Evolutionary conservation across 208 protist species (phyloP).

Genomic region (Tetramitus jugosus): DNA sequence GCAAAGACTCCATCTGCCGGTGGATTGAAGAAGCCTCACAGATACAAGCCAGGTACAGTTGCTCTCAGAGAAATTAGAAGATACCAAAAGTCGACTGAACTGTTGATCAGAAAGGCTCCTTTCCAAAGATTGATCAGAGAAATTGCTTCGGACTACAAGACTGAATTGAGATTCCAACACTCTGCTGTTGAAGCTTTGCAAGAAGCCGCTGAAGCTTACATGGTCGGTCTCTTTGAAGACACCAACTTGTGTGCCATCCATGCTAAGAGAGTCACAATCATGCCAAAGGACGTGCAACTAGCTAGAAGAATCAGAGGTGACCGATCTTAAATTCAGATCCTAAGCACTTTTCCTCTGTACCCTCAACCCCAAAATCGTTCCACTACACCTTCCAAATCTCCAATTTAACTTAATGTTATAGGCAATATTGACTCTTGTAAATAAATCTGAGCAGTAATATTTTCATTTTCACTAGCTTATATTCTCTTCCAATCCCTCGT

Average conservation of each 20-base stretch:
- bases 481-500: too few species aligned
- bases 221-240: conserved; percentile 79
- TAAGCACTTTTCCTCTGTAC: too few species aligned
- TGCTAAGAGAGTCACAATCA: conserved; percentile 65
- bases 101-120: conserved; percentile 67
- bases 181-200: conserved; percentile 67
- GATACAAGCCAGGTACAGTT: too few species aligned
- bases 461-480: too few species aligned
- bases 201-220: conserved; percentile 76
- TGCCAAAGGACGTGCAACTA: conserved; percentile 89
- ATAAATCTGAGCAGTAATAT: too few species aligned
- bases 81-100: conserved; percentile 70
- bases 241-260: conserved; percentile 73
- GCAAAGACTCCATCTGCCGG: too few species aligned
- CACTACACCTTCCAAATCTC: too few species aligned
- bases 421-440: too few species aligned
- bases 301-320: conserved; percentile 93
- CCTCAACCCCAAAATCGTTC: too few species aligned
- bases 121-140: conserved; percentile 75
- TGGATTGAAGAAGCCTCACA: too few species aligned
- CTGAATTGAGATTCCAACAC: conserved; percentile 70
- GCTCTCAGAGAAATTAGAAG: conserved; percentile 92
- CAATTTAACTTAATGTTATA: too few species aligned
- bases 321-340: too few species aligned
- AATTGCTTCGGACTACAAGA: conserved; percentile 60